phyloP scores from a whole-genome alignment of 169 alveolate species.

The Plasmodium relictum region DNA sequence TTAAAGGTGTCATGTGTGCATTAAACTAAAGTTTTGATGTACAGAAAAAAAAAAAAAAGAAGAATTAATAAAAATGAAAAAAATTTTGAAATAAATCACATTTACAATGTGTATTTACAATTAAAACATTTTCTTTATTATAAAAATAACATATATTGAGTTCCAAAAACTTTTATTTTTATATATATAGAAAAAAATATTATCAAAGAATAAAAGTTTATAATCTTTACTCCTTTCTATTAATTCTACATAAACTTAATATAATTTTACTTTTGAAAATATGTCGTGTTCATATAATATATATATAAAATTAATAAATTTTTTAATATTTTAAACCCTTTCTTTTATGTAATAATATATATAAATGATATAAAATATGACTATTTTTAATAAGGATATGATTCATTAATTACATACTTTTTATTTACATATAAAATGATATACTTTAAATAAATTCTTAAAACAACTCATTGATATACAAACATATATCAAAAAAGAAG shows the following conservation, averaged over 20 bases:
- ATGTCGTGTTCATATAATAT: not conserved
- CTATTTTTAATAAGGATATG: no score
- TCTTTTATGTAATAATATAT: no score
- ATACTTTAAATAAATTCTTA: no score
- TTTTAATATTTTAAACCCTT: no score
- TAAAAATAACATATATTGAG: slow-evolving; percentile 16
- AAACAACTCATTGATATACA: no score
- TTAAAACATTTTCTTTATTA: slow-evolving; percentile 2
- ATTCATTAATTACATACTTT: no score
- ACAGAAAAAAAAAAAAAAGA: slow-evolving; percentile 26
- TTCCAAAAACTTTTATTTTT: not conserved
- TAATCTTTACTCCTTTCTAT: not conserved
- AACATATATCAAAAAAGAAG: no score
- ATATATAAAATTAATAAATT: not conserved
- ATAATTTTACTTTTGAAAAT: not conserved
- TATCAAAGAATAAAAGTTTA: not conserved
- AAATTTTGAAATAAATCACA: not conserved
- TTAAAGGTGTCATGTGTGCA: slow-evolving; percentile 9
- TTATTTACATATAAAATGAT: no score
- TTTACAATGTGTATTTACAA: slow-evolving; percentile 26
- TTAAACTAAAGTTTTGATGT: not conserved
- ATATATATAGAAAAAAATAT: not conserved
- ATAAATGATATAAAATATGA: no score
- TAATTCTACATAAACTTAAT: slow-evolving; percentile 7
- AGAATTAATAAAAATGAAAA: not conserved